Conservation (phyloP, 768 basidiomycete genomes). For the Asterophora parasitica region DNA sequence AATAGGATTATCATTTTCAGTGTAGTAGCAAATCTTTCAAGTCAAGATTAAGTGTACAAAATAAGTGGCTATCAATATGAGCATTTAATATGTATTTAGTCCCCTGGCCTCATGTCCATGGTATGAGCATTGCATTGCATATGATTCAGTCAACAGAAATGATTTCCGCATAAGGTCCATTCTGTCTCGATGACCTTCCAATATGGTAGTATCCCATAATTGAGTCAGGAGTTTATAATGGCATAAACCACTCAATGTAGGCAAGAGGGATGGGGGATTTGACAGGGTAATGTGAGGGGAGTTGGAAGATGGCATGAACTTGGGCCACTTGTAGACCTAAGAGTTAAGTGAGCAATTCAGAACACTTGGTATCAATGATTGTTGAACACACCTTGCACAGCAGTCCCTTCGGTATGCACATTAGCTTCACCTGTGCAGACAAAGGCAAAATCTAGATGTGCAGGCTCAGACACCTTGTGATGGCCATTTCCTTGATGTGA, state of each 20-base stretch:
- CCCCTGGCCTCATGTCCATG: constrained; percentile 4
- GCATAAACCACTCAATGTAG: constrained; percentile 25
- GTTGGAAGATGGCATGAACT: constrained; percentile 22
- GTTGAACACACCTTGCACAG: not conserved
- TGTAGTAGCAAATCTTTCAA: not conserved
- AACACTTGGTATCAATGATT: not conserved
- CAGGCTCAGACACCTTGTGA: constrained; percentile 2
- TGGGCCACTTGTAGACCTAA: constrained; percentile 21
- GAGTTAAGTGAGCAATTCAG: not conserved
- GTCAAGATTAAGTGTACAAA: constrained; percentile 15
- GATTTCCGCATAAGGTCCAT: constrained; percentile 11
- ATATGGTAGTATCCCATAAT: constrained; percentile 16
- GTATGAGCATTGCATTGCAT: constrained; percentile 11
- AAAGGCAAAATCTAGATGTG: constrained; percentile 17
- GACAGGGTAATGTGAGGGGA: constrained; percentile 10
- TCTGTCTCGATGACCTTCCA: constrained; percentile 9
- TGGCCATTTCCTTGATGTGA: not conserved
- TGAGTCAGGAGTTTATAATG: constrained; percentile 9
- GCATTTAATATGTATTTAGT: constrained; percentile 12
- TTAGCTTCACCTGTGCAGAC: constrained; percentile 14
- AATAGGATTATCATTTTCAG: not conserved
- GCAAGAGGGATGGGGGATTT: constrained; percentile 12
- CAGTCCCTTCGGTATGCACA: not conserved
- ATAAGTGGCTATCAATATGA: constrained; percentile 16
- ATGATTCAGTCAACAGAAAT: constrained; percentile 9